phyloP scores from a whole-genome alignment of 202 grass and related monocot genomes.

The Brachypodium distachyon region DNA sequence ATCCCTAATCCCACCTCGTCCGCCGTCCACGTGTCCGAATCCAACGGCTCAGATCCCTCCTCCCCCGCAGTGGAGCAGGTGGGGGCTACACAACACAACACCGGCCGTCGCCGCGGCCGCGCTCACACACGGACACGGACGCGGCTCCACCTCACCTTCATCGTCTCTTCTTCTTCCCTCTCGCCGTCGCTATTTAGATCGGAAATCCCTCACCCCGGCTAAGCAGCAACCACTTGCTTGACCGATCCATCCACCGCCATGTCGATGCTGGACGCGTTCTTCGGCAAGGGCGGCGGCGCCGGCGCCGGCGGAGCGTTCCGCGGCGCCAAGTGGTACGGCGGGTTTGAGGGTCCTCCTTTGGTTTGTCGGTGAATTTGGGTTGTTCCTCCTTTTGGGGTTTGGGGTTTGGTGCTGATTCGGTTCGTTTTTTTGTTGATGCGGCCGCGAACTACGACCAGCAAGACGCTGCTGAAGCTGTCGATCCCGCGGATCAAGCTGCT shows the following conservation, averaged over 20 bases:
- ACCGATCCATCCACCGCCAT: slow-evolving; percentile 21
- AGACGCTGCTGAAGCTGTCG: slow-evolving; percentile 95
- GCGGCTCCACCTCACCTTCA: neutral
- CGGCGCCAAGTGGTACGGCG: slow-evolving; percentile 75
- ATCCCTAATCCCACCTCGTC: neutral
- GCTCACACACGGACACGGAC: no score
- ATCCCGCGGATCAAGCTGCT: slow-evolving; percentile 95
- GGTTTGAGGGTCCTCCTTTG: no score
- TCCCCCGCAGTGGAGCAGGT: slow-evolving; percentile 14
- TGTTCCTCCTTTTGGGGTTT: neutral
- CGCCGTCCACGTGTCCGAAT: neutral
- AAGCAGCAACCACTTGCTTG: neutral
- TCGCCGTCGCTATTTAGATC: neutral
- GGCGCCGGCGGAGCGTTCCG: slow-evolving; percentile 64
- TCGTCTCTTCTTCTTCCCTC: neutral
- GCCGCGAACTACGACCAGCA: slow-evolving; percentile 23
- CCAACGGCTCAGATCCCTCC: neutral
- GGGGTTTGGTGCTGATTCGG: neutral
- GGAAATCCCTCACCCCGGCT: neutral
- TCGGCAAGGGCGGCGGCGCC: slow-evolving; percentile 45
- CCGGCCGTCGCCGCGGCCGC: slow-evolving; percentile 12
- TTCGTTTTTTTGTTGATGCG: neutral
- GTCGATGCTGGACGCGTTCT: slow-evolving; percentile 95
- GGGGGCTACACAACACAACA: neutral
- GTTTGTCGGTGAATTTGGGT: neutral